Evolutionary conservation across 345 rosid species (phyloP), one percentile per base, ranked within the genome.

Genomic region (Salix viminalis): DNA sequence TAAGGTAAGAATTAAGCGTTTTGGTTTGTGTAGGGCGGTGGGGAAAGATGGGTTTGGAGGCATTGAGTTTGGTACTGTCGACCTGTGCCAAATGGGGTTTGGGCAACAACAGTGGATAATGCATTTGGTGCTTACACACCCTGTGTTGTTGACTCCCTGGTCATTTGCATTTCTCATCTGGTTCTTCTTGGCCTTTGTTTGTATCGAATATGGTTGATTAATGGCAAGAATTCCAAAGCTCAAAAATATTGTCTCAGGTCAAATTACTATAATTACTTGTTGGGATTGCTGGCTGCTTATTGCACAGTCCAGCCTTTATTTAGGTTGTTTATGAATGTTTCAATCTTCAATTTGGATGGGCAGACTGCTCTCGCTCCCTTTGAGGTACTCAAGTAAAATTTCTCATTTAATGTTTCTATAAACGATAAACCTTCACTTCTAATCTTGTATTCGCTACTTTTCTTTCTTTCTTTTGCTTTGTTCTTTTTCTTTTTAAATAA

Each of bases 81-180:
- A 81, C 84, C 84, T 26, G 65, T 70, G 65, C 48, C 71, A 26
- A 70, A 77, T 74, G 84, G 81, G 50, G 66, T 77, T 69, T 81
- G 84, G 84, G 76, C 46, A 32, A 77, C 65, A 70, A 52, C 71
- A 81, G 72, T 74, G 73, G 76, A 77, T 19, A 69, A 64, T 56
- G 78, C 79, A 65, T 77, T 77, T 65, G 84, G 84, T 37, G 84
- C 84, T 4, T 81, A 77, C 71, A 81, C 76, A 1, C 84, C 18
- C 18, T 81, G 84, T 74, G 84, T 76, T 34, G 71, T 74, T 65
- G 81, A 81, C 44, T 81, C 81, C 65, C 65, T 81, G 4, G 81
- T 81, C 39, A 81, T 81, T 34, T 77, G 84, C 68, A 77, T 77
- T 74, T 77, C 81, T 66, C 77, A 77, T 71, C 71, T 81, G 76